Percentiles rank a stretch among this genome's conserved stretches.
Conservation (phyloP, 345 rosid genomes). For the Arabis hirsuta region DNA sequence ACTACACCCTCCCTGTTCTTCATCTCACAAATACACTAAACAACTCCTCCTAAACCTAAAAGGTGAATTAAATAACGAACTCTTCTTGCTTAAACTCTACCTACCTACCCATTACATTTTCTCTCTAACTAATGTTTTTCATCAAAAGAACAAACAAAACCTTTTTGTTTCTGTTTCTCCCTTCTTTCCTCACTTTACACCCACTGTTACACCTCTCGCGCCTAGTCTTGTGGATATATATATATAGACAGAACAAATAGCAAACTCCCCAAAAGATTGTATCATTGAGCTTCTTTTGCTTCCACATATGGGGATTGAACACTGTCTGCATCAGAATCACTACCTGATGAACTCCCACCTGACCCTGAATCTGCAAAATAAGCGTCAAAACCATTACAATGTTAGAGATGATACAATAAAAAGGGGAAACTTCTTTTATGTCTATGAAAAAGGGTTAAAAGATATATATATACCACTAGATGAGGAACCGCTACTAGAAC, state of each 20-base stretch:
- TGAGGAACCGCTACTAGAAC: slow-evolving; percentile 67
- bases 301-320: slow-evolving; percentile 44
- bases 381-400: not conserved
- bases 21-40: slow-evolving; percentile 30
- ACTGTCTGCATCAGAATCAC: slow-evolving; percentile 41
- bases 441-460: not conserved
- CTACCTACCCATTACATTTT: slow-evolving; percentile 22
- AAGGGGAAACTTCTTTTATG: not conserved
- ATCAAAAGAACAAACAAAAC: slow-evolving; percentile 1
- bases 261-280: not conserved
- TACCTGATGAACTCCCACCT: slow-evolving; percentile 40
- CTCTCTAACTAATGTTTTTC: slow-evolving; percentile 19
- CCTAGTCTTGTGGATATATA: slow-evolving; percentile 1
- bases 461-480: slow-evolving; percentile 58
- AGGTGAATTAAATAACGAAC: slow-evolving; percentile 9
- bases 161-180: not conserved
- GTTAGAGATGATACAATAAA: slow-evolving; percentile 7
- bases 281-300: slow-evolving; percentile 32
- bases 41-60: slow-evolving; percentile 32
- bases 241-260: not conserved
- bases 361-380: slow-evolving; percentile 24
- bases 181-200: slow-evolving; percentile 30
- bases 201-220: not conserved
- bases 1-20: slow-evolving; percentile 13
- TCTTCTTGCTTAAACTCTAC: not conserved